These are phyloP conservation scores for Anisodus acutangulus DNA, from an alignment of 257 asterid species.

Conservation along the genomic window DNA sequence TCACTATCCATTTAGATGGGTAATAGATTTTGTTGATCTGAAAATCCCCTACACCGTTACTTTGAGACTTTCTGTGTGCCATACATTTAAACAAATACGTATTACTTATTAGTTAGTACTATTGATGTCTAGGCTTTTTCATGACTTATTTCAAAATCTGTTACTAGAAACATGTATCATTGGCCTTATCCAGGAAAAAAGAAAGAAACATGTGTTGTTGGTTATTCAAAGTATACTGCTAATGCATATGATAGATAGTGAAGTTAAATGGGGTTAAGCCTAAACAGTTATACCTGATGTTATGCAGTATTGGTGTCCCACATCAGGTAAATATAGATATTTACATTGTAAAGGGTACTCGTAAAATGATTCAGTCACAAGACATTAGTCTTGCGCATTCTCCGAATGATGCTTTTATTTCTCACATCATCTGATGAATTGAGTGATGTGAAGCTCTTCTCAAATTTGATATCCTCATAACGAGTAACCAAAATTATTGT, in stretches of 20 bases:
- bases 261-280: not conserved
- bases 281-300: not conserved
- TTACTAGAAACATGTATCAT: too few species aligned
- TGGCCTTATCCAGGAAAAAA: too few species aligned
- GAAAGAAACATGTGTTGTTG: too few species aligned
- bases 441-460: not conserved
- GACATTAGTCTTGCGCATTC: not conserved
- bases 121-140: not conserved
- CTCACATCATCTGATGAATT: not conserved
- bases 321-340: not conserved
- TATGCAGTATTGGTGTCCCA: not conserved
- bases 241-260: too few species aligned
- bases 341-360: not conserved
- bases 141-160: too few species aligned
- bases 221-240: too few species aligned
- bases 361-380: not conserved
- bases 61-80: not conserved
- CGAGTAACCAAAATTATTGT: not conserved
- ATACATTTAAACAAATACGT: not conserved
- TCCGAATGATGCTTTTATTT: not conserved
- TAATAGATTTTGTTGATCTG: not conserved
- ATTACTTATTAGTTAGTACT: too few species aligned
- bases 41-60: not conserved
- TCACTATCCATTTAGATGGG: not conserved
- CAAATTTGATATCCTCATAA: not conserved